Percentiles rank a stretch among this genome's conserved stretches.
Conservation (phyloP, 441 rosid genomes). For the Erodium texanum region DNA sequence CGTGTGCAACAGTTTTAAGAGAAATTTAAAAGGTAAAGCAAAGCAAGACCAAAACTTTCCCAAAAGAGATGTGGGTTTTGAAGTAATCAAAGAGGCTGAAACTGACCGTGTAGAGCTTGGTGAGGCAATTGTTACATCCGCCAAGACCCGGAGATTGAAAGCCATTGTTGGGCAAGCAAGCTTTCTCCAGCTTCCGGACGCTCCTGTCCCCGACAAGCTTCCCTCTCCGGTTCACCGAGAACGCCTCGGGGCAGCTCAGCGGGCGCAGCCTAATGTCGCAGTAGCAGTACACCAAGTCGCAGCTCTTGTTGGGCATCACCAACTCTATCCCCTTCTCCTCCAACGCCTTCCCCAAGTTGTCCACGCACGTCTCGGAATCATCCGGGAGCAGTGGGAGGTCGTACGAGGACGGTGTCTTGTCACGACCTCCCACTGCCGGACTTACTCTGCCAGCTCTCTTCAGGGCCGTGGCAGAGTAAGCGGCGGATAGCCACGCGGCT, state of each 20-base stretch:
- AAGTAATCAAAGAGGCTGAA: background rate
- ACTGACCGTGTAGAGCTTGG: constrained; percentile 45
- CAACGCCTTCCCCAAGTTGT: constrained; percentile 56
- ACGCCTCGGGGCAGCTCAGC: constrained; percentile 59
- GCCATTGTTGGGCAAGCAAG: constrained; percentile 41
- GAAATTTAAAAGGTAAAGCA: too few relatives aligned
- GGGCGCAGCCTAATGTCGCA: constrained; percentile 81
- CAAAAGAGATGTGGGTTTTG: too few relatives aligned
- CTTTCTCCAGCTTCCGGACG: constrained; percentile 53
- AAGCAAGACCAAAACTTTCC: too few relatives aligned
- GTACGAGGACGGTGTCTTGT: constrained; percentile 26
- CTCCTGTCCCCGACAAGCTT: constrained; percentile 50
- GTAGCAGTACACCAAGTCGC: constrained; percentile 77
- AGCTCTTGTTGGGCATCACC: constrained; percentile 58
- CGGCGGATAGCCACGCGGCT: constrained; percentile 77
- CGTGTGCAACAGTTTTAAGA: too few relatives aligned
- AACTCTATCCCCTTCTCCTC: constrained; percentile 55
- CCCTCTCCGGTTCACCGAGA: constrained; percentile 40
- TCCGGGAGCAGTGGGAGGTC: constrained; percentile 81
- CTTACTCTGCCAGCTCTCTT: too few relatives aligned
- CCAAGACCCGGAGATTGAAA: constrained; percentile 48
- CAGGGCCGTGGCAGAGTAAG: constrained; percentile 65
- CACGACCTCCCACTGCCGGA: too few relatives aligned
- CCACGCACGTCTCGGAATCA: constrained; percentile 88
- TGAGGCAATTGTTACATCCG: constrained; percentile 73